Evolutionary conservation across 225 moss, liverwort and hornwort species (phyloP).

Genomic region (Physcomitrium patens): DNA sequence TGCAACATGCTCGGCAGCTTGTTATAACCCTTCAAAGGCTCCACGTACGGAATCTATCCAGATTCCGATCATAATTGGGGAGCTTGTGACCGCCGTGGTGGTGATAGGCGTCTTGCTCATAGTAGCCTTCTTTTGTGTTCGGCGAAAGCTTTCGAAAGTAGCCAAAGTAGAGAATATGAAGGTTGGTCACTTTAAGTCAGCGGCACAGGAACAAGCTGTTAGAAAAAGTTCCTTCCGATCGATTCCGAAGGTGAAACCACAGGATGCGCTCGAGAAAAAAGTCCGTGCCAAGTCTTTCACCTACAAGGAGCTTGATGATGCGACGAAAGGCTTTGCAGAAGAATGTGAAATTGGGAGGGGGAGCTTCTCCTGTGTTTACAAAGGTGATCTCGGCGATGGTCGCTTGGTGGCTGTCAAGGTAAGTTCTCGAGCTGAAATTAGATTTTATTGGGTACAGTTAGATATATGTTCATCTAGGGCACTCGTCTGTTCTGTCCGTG

Average conservation of each 20-base stretch:
- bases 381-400: constrained; percentile 54
- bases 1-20: constrained; percentile 39
- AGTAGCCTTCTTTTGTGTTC: constrained; percentile 71
- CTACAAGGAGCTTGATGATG: constrained; percentile 57
- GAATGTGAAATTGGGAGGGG: constrained; percentile 61
- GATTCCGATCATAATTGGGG: constrained; percentile 76
- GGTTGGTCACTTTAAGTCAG: constrained; percentile 14
- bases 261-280: constrained; percentile 42
- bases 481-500: too few relatives aligned
- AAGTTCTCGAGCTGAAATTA: not conserved
- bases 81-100: constrained; percentile 69
- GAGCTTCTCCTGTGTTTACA: constrained; percentile 71
- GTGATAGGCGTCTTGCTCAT: constrained; percentile 67
- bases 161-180: constrained; percentile 24
- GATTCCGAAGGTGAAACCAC: constrained; percentile 33
- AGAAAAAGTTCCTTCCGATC: constrained; percentile 52
- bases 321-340: constrained; percentile 46
- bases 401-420: constrained; percentile 62
- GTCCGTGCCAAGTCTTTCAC: constrained; percentile 59
- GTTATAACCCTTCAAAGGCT: constrained; percentile 22
- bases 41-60: constrained; percentile 55
- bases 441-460: too few relatives aligned
- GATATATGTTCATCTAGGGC: too few relatives aligned
- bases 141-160: constrained; percentile 46
- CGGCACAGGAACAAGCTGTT: constrained; percentile 19